phyloP scores from a whole-genome alignment of 345 rosid genomes.

The Kernera saxatilis region DNA sequence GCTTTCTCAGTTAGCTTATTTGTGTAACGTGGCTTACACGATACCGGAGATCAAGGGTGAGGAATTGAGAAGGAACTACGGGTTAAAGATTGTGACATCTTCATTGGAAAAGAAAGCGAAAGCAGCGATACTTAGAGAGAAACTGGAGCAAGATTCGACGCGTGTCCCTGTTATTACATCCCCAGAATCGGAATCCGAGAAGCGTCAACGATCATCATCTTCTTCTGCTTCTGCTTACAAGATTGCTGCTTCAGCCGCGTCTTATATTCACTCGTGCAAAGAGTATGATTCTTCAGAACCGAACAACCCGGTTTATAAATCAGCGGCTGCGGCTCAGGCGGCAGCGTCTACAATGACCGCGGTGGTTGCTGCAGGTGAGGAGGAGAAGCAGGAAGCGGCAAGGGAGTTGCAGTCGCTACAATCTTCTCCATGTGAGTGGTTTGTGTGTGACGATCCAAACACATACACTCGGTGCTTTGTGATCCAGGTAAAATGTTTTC shows the following conservation, averaged over 20 bases:
- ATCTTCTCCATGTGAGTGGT: constrained; percentile 92
- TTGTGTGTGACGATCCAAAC: constrained; percentile 70
- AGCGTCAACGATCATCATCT: constrained; percentile 22
- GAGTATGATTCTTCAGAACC: constrained; percentile 26
- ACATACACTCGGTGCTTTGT: constrained; percentile 73
- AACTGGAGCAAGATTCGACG: constrained; percentile 49
- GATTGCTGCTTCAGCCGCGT: constrained; percentile 94
- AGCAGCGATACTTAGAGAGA: constrained; percentile 46
- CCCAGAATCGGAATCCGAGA: constrained; percentile 22
- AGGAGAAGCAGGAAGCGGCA: constrained; percentile 73
- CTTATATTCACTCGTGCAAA: constrained; percentile 58
- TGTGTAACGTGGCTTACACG: constrained; percentile 82
- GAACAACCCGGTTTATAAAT: constrained; percentile 39
- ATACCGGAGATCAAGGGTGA: constrained; percentile 56
- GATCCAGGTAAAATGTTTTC: constrained; percentile 52
- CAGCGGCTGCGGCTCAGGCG: constrained; percentile 77
- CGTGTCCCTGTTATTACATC: constrained; percentile 25
- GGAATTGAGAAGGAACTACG: constrained; percentile 53
- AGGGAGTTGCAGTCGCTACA: constrained; percentile 68
- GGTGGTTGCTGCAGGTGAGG: constrained; percentile 83
- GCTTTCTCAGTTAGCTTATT: constrained; percentile 74
- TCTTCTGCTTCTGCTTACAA: constrained; percentile 56
- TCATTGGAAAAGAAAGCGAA: constrained; percentile 77
- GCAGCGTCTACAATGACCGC: constrained; percentile 83
- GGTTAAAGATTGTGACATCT: constrained; percentile 70